These are phyloP conservation scores for Psilocybe cubensis DNA, from an alignment of 768 basidiomycete species.

Conservation along the genomic window DNA sequence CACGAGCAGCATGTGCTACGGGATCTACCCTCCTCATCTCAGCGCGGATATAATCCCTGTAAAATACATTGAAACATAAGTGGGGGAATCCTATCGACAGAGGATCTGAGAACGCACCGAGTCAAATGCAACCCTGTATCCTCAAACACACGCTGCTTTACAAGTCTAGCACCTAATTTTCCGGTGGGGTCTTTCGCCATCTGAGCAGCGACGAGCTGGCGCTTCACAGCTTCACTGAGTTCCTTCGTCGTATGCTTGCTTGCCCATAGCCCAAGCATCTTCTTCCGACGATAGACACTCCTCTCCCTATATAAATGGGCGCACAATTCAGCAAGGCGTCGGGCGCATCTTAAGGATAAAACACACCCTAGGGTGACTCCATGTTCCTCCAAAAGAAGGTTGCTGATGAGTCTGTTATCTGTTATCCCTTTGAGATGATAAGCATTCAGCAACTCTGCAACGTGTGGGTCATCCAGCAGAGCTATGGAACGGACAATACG, in stretches of 20 bases:
- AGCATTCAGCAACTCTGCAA: slow-evolving; percentile 18
- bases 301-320: slow-evolving; percentile 24
- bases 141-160: slow-evolving; percentile 32
- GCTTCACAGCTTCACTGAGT: slow-evolving; percentile 30
- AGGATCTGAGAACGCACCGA: slow-evolving; percentile 18
- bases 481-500: slow-evolving; percentile 14
- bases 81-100: background rate
- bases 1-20: slow-evolving; percentile 9
- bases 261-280: slow-evolving; percentile 29
- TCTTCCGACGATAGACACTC: slow-evolving; percentile 30
- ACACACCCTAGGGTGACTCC: slow-evolving; percentile 33
- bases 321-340: background rate
- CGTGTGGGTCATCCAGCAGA: slow-evolving; percentile 23
- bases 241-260: slow-evolving; percentile 31
- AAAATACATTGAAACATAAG: background rate
- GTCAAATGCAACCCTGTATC: slow-evolving; percentile 37
- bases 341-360: background rate
- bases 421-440: slow-evolving; percentile 32
- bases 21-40: slow-evolving; percentile 18
- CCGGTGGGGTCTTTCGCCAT: slow-evolving; percentile 35
- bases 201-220: slow-evolving; percentile 36
- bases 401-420: slow-evolving; percentile 25
- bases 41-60: slow-evolving; percentile 18
- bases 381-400: slow-evolving; percentile 29
- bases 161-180: slow-evolving; percentile 26